Evolutionary conservation across 768 basidiomycete species (phyloP), one percentile per base, ranked within the genome.

Genomic region (Lactifluus piperatus): DNA sequence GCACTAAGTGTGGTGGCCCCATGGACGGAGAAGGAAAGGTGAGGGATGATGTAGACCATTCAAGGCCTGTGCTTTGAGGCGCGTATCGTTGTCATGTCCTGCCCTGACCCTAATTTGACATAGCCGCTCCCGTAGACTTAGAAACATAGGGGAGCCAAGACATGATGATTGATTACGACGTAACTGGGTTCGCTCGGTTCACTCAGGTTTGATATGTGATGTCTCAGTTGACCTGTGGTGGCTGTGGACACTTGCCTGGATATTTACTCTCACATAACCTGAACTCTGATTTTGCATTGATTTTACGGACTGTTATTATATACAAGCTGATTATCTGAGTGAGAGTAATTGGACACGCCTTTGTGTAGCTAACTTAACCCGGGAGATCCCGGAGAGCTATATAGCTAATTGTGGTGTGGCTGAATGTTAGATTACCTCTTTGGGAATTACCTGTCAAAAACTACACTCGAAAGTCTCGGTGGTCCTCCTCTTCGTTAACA

Each of bases 401-500:
- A 63, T 44, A 64, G 64, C 53, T 58, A 4, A 22, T 39, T 10
- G 10, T 48, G 11, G 22, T 55, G 64, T 53, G 64, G 64, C 64
- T 63, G 57, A 58, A 36, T 20, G 45, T 37, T 27, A 50, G 34
- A 53, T 58, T 49, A 18, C 63, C 60, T 24, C 24, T 54, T 57
- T 55, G 32, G 60, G 63, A 43, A 57, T 53, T 46, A 47, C 37
- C 50, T 30, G 32, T 48, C 51, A 22, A 57, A 62, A 39, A n/a
- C 11, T 39, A 53, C 49, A 41, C 53, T 26, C 45, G 18, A 22
- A 44, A 22, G 43, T 22, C 53, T 26, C 29, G 50, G 36, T 51
- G 18, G 32, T 34, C 16, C 26, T 56, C 65, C 51, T 50, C 54
- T 47, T 44, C 57, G 5, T 67, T 71, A 71, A 71, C 66, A 71